Evolutionary conservation across 768 basidiomycete species (phyloP).

Genomic region (Rhizopogon vesiculosus): DNA sequence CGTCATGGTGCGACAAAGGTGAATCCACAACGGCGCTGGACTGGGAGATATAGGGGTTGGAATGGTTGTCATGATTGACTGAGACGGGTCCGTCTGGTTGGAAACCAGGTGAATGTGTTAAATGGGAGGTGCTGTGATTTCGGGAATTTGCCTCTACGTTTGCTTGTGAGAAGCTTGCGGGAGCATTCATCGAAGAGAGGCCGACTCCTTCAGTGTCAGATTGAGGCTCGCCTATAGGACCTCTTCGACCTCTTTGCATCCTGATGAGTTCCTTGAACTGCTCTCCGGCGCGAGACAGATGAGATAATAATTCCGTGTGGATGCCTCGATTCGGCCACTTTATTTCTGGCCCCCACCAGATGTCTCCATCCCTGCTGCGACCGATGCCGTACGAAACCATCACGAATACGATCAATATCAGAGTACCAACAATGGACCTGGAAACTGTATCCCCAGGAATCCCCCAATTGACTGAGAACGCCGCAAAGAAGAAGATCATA

Average conservation of each 20-base stretch:
- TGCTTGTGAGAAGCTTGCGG: neutral
- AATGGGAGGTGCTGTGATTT: too few species aligned
- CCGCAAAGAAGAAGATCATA: constrained; percentile 23
- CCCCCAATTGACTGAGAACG: constrained; percentile 22
- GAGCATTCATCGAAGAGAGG: neutral
- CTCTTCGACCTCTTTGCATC: neutral
- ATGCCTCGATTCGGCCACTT: neutral
- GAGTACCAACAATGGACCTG: constrained; percentile 24
- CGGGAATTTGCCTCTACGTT: neutral
- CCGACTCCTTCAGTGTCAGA: neutral
- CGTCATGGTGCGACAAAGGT: neutral
- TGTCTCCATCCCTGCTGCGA: constrained; percentile 4
- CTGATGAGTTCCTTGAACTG: neutral
- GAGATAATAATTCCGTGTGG: neutral
- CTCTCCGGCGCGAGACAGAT: neutral
- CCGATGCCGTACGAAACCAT: constrained; percentile 43
- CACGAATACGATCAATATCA: constrained; percentile 22
- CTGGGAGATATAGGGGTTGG: neutral
- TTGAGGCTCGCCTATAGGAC: neutral
- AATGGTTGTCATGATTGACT: too few species aligned
- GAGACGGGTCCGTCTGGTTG: neutral
- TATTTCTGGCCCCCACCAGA: constrained; percentile 11
- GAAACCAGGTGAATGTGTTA: neutral
- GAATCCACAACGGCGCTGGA: neutral
- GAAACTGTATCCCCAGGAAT: constrained; percentile 1